Base-by-base conservation (phyloP, 345 rosid genomes). In the Lumnitzera littorea region DNA sequence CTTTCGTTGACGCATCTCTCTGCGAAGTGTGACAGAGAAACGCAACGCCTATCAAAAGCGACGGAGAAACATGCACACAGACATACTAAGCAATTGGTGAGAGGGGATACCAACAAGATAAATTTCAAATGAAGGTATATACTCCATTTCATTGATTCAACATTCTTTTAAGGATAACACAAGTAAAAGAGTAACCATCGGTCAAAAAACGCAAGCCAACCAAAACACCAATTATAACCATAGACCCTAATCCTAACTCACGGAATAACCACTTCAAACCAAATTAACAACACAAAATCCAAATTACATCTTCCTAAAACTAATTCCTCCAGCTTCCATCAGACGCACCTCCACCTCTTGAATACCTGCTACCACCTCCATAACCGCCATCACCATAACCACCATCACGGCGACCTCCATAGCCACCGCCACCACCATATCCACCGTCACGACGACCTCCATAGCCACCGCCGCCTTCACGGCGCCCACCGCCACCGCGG, bases 271-370 rank as follows among this genome's bases (percentile, higher is more conserved):
- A 36, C 43, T 4, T 7, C 43, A 2, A 36, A 9, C 43, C 43
- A 36, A 9, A 4, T 4, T 1, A 36, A 36, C 43, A 36, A 4
- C 10, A 36, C 11, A 36, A 29, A 29, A 29, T 2, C 53, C 50
- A 48, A n/a, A 29, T 3, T n/a, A 0, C 25, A 60, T 14, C 25
- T 36, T 36, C 43, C 43, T 36, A 36, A 25, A 14, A 9, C 70
- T 74, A 85, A 58, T 5, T 78, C 74, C 84, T 80, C 91, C 88
- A 85, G 83, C 23, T 75, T 10, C 86, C 86, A 0, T 81, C 88
- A 1, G 88, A 73, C 1, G 43, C 74, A 23, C 79, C 77, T 0
- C 84, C 70, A 1, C 83, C 80, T 52, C 88, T 70, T 2, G 82
- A 81, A 55, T 86, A 86, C n/a, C 89, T 74, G 15, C 65, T 58